Evolutionary conservation across 1,284 basidiomycete genomes (phyloP).

Genomic region (Rhodotorula mucilaginosa): DNA sequence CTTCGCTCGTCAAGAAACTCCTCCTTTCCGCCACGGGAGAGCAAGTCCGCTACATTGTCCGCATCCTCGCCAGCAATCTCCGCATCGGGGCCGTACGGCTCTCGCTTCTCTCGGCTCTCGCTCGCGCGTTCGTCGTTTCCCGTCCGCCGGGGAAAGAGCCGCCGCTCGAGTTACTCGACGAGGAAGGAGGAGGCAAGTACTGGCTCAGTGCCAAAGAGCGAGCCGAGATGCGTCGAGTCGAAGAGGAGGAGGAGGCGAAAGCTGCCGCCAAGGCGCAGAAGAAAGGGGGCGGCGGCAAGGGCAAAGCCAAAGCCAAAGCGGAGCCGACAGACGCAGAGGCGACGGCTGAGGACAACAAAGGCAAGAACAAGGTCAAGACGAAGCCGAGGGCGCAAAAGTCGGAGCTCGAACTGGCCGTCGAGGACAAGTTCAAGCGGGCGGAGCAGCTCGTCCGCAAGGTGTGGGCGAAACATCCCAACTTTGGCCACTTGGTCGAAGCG

Average conservation of each 20-base stretch:
- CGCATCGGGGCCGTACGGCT: constrained; percentile 78
- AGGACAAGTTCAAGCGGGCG: constrained; percentile 45
- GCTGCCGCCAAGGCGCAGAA: constrained; percentile 16
- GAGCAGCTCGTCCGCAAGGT: constrained; percentile 63
- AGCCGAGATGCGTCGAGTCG: constrained; percentile 3
- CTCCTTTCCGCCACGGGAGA: constrained; percentile 81
- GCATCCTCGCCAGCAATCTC: constrained; percentile 76
- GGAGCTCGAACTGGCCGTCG: constrained; percentile 43
- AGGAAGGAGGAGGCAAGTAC: background rate
- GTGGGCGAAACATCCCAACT: constrained; percentile 85
- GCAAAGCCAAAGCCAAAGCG: constrained; percentile 7
- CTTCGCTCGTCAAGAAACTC: constrained; percentile 73
- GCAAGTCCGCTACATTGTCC: constrained; percentile 77
- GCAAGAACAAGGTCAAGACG: constrained; percentile 26
- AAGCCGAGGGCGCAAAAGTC: constrained; percentile 43
- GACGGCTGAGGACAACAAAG: background rate
- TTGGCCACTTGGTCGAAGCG: constrained; percentile 70
- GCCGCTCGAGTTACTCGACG: background rate
- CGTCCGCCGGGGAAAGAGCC: background rate
- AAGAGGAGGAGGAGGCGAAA: constrained; percentile 12
- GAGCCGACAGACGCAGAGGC: background rate
- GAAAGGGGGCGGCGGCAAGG: constrained; percentile 31
- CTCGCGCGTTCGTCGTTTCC: constrained; percentile 69
- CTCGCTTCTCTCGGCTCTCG: constrained; percentile 76
- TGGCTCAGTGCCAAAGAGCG: constrained; percentile 13